Base-by-base conservation (phyloP, 805 yeast species). In the Metschnikowia shivogae region DNA sequence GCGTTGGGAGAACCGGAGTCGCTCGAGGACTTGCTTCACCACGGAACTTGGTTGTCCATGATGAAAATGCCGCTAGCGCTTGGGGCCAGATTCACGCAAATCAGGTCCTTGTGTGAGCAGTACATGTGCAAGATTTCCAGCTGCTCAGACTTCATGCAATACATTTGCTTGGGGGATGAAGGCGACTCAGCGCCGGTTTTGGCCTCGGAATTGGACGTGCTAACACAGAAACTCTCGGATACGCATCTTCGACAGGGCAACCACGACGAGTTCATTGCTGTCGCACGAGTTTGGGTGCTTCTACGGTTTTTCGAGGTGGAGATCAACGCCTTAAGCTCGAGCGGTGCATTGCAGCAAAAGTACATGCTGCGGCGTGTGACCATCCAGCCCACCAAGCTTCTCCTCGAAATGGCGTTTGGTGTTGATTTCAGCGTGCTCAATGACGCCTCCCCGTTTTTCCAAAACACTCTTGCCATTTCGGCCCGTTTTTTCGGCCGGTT, bases 231-330 rank as follows among this genome's bases (percentile, higher is more conserved):
- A n/a, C 34, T 29, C 27, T 37, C 40, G 9, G 34, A 37, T 8
- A 22, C 4, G 6, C 8, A 22, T 20, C 20, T 20, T 12, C 39
- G 39, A 13, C 22, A 42, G 8, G 40, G 35, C 30, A 27, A 19
- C 6, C 40, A 37, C 34, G 49, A 46, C 19, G 34, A 44, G 35
- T 49, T 46, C 35, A 34, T 47, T 11, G 53, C 55, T 4, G 44
- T 45, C 26, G 55, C 55, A 6, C 54, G 55, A 13, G 43, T 48
- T n/a, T 52, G 55, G 55, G 41, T 39, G 20, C 42, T 47, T 17
- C 41, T 47, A 7, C 31, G 48, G 27, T 29, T 47, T 17, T 44
- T 49, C n/a, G 55, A 52, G 30, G 47, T 45, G 24, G 52, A 52
- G 26, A 33, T 50, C 36, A 43, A 43, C 27, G 42, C 41, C 5